Percentiles rank a stretch among this genome's conserved stretches.
These are phyloP conservation scores for Melastoma malabathricum DNA, from an alignment of 345 rosid genomes.

Conservation along the genomic window DNA sequence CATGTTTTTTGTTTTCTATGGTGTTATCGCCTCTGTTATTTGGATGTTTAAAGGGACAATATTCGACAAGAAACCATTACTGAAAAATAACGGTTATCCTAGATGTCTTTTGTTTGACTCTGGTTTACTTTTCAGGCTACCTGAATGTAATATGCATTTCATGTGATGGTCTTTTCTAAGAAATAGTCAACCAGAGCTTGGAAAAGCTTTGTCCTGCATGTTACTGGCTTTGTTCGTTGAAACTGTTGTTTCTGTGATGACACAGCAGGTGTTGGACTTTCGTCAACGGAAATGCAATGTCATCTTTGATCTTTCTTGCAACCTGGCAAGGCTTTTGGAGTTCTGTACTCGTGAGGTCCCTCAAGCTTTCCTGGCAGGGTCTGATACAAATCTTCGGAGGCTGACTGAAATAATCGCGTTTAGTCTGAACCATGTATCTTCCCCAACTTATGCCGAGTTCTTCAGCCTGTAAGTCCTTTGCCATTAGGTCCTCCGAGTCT, in stretches of 20 bases:
- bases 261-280: slow-evolving; percentile 58
- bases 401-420: slow-evolving; percentile 74
- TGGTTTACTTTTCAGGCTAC: neutral
- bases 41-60: too few species aligned
- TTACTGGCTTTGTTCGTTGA: too few species aligned
- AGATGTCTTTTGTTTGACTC: neutral
- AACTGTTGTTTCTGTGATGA: neutral
- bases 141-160: too few species aligned
- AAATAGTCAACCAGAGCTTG: neutral
- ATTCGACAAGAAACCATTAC: too few species aligned
- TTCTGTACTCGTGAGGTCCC: slow-evolving; percentile 81
- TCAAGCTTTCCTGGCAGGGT: slow-evolving; percentile 65
- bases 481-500: neutral
- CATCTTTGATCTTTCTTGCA: slow-evolving; percentile 88
- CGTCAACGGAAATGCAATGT: slow-evolving; percentile 82
- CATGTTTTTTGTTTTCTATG: neutral
- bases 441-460: slow-evolving; percentile 78
- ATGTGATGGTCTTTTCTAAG: too few species aligned
- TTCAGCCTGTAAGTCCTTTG: slow-evolving; percentile 64
- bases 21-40: too few species aligned
- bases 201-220: neutral
- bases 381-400: slow-evolving; percentile 83
- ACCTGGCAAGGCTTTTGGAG: slow-evolving; percentile 84
- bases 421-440: slow-evolving; percentile 70
- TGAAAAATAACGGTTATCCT: too few species aligned